A percentile compares a stretch with the other conserved stretches of the same genome.
Evolutionary conservation across 1,284 basidiomycete species (phyloP).

Genomic region (Apiotrichum porosum): DNA sequence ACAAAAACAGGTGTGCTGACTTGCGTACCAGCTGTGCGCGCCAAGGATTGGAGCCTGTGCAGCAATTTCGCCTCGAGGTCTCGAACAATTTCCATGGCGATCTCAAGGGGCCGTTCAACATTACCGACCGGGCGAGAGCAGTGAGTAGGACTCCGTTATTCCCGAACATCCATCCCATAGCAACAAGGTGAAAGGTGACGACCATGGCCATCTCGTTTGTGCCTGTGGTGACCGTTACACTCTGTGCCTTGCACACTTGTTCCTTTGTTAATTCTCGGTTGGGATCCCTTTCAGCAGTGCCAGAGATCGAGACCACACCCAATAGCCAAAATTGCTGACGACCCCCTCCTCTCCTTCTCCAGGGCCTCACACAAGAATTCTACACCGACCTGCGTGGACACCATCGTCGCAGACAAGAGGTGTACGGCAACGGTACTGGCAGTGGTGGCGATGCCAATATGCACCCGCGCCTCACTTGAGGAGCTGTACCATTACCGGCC

Average conservation of each 20-base stretch:
- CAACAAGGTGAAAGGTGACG: neutral
- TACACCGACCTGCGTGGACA: conserved; percentile 65
- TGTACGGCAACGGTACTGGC: conserved; percentile 6
- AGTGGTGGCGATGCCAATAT: conserved; percentile 35
- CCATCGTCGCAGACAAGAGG: conserved; percentile 5
- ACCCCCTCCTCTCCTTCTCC: neutral
- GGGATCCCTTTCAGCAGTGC: too few species aligned
- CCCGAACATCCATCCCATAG: too few species aligned
- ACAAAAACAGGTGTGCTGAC: neutral
- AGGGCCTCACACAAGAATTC: conserved; percentile 63
- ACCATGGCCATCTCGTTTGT: neutral
- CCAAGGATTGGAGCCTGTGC: conserved; percentile 63
- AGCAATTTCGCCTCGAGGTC: conserved; percentile 70
- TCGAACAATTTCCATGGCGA: conserved; percentile 68
- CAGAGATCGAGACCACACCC: too few species aligned
- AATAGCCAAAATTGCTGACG: neutral
- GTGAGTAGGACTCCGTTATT: conserved; percentile 20
- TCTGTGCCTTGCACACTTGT: conserved; percentile 3
- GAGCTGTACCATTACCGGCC: too few species aligned
- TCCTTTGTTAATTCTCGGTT: neutral
- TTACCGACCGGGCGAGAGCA: conserved; percentile 66
- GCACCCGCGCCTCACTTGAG: conserved; percentile 35
- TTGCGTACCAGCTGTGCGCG: conserved; percentile 53
- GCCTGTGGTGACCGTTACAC: neutral
- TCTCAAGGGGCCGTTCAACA: conserved; percentile 81